These are phyloP conservation scores for Trifolium subterraneum DNA, from an alignment of 306 rosid genomes.

Conservation along the genomic window DNA sequence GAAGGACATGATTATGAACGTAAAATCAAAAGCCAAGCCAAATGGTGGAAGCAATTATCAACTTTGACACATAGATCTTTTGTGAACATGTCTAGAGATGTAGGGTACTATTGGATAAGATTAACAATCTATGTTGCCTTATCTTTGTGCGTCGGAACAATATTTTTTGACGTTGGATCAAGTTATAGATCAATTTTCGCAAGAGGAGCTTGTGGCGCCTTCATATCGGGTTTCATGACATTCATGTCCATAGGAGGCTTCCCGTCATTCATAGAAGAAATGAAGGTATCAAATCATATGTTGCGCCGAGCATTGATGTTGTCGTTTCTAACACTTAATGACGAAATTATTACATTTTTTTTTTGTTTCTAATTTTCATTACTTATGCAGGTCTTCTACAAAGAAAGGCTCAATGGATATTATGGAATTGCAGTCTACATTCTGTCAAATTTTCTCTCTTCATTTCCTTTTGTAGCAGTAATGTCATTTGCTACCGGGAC, in stretches of 20 bases:
- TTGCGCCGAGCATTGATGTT: not conserved
- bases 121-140: conserved; percentile 59
- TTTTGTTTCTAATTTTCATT: not conserved
- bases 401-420: conserved; percentile 74
- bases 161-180: conserved; percentile 71
- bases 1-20: conserved; percentile 53
- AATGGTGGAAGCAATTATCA: conserved; percentile 86
- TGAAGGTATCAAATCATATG: conserved; percentile 63
- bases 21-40: conserved; percentile 59
- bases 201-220: conserved; percentile 87
- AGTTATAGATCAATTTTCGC: conserved; percentile 70
- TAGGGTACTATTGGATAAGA: conserved; percentile 94
- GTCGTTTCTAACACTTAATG: not conserved
- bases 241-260: conserved; percentile 96
- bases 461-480: conserved; percentile 74
- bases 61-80: conserved; percentile 76
- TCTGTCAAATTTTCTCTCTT: conserved; percentile 78
- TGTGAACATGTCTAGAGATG: conserved; percentile 87
- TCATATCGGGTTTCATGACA: conserved; percentile 89
- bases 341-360: not conserved
- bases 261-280: conserved; percentile 94
- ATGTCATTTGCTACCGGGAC: conserved; percentile 75
- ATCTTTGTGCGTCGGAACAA: conserved; percentile 76
- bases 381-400: conserved; percentile 64
- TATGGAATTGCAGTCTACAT: conserved; percentile 76